Evolutionary conservation across 2,329 filamentous ascomycete genomes (phyloP).

Genomic region (Aureobasidium pullulans): DNA sequence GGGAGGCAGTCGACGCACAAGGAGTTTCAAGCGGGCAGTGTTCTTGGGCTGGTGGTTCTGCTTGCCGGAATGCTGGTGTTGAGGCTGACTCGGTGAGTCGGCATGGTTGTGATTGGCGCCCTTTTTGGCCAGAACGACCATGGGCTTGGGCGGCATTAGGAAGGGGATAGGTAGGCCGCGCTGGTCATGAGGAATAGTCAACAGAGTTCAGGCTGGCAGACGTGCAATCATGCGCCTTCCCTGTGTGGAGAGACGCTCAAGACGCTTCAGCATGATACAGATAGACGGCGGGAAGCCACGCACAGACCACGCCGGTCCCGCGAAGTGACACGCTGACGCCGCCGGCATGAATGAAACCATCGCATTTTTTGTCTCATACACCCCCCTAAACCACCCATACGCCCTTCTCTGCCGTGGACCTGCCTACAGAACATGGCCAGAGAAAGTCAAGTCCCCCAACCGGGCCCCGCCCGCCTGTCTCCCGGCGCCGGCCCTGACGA

Average conservation of each 20-base stretch:
- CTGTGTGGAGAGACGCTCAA: neutral
- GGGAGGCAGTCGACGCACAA: slow-evolving; percentile 78
- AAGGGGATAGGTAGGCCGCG: neutral
- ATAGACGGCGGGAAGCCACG: neutral
- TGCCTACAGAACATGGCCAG: slow-evolving; percentile 34
- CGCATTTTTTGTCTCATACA: neutral
- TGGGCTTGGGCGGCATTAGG: slow-evolving; percentile 12
- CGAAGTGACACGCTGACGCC: neutral
- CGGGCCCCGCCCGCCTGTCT: slow-evolving; percentile 78
- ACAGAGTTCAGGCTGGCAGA: too few relatives aligned
- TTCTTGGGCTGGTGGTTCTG: slow-evolving; percentile 28
- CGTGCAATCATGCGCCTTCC: neutral
- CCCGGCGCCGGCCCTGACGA: slow-evolving; percentile 84
- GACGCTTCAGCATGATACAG: too few relatives aligned
- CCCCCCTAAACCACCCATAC: neutral
- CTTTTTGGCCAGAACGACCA: slow-evolving; percentile 12
- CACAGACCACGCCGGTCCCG: neutral
- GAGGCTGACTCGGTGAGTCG: neutral
- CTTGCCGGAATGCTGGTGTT: neutral
- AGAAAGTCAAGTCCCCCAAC: slow-evolving; percentile 65
- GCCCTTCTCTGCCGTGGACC: neutral
- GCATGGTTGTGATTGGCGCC: neutral
- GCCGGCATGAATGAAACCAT: neutral
- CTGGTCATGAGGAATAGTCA: neutral
- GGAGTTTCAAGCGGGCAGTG: slow-evolving; percentile 66